Conservation (phyloP, 164 flowering plant species). For the Aristolochia californica region DNA sequence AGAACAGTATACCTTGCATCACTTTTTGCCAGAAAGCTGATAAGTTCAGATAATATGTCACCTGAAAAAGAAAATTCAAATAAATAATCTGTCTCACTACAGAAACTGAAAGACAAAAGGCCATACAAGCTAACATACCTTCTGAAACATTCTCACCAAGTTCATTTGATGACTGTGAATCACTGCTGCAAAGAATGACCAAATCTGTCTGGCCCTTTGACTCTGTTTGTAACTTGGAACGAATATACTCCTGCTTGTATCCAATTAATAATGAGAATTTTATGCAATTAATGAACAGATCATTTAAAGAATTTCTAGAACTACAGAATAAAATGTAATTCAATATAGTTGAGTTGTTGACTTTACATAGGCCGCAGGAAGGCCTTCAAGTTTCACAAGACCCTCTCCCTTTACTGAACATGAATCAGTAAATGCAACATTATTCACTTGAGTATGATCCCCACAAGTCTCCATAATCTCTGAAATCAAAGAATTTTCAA, state of each 20-base stretch:
- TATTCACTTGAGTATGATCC: slow-evolving; percentile 23
- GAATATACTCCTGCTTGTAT: slow-evolving; percentile 46
- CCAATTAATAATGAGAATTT: not conserved
- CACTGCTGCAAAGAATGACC: slow-evolving; percentile 53
- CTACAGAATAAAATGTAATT: not conserved
- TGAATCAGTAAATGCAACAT: slow-evolving; percentile 46
- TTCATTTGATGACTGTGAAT: slow-evolving; percentile 19
- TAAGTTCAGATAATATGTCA: slow-evolving; percentile 41
- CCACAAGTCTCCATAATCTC: slow-evolving; percentile 57
- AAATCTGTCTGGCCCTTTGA: slow-evolving; percentile 36
- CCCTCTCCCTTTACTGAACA: slow-evolving; percentile 46
- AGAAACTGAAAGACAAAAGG: not conserved
- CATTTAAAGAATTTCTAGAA: not conserved
- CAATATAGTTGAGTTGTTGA: not conserved
- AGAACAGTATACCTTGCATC: slow-evolving; percentile 62
- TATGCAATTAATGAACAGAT: not conserved
- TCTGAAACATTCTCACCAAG: slow-evolving; percentile 34
- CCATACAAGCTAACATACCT: slow-evolving; percentile 23
- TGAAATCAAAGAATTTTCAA: slow-evolving; percentile 55
- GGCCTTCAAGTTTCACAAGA: slow-evolving; percentile 35
- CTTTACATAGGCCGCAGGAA: slow-evolving; percentile 52
- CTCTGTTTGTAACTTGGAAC: slow-evolving; percentile 36
- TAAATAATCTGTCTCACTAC: not conserved
- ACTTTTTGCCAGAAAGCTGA: slow-evolving; percentile 49
- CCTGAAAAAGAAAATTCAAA: slow-evolving; percentile 38